A percentile compares a stretch with the other conserved stretches of the same genome.
phyloP scores from a whole-genome alignment of 1,284 basidiomycete genomes.

The Cutaneotrichosporon sp. region DNA sequence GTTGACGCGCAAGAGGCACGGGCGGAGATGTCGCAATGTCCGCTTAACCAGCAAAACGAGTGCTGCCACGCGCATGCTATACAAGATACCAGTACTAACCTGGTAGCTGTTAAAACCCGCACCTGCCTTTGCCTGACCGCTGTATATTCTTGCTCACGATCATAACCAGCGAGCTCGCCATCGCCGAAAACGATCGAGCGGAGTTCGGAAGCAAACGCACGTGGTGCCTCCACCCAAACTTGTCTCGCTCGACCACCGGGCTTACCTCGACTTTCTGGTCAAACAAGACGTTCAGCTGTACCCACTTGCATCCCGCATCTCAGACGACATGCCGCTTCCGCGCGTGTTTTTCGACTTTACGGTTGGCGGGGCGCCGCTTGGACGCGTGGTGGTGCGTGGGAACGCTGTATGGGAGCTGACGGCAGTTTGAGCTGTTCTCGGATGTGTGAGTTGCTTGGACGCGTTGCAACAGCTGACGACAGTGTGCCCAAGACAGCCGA shows the following conservation, averaged over 20 bases:
- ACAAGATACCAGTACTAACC: no score
- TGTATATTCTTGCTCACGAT: no score
- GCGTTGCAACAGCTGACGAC: conserved; percentile 28
- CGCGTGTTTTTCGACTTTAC: conserved; percentile 67
- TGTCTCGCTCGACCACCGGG: background rate
- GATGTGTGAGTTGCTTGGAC: conserved; percentile 41
- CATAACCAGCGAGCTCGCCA: no score
- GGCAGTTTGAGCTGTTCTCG: conserved; percentile 71
- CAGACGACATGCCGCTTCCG: conserved; percentile 32
- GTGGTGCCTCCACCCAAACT: conserved; percentile 1
- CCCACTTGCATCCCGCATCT: background rate
- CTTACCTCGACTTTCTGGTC: background rate
- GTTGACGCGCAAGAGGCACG: no score
- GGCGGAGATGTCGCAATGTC: no score
- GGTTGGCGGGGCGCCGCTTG: conserved; percentile 55
- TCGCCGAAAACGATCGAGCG: no score
- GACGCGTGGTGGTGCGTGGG: conserved; percentile 57
- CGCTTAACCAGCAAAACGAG: no score
- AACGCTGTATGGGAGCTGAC: conserved; percentile 3
- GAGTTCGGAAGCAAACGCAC: conserved; percentile 3
- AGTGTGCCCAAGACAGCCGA: conserved; percentile 74
- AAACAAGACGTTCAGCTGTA: no score
- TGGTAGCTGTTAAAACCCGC: no score
- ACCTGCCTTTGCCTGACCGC: no score
- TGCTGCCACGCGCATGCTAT: no score